Percentiles rank a stretch among this genome's conserved stretches.
These are phyloP conservation scores for Angomonas deanei DNA, from an alignment of 208 protist species.

Conservation along the genomic window DNA sequence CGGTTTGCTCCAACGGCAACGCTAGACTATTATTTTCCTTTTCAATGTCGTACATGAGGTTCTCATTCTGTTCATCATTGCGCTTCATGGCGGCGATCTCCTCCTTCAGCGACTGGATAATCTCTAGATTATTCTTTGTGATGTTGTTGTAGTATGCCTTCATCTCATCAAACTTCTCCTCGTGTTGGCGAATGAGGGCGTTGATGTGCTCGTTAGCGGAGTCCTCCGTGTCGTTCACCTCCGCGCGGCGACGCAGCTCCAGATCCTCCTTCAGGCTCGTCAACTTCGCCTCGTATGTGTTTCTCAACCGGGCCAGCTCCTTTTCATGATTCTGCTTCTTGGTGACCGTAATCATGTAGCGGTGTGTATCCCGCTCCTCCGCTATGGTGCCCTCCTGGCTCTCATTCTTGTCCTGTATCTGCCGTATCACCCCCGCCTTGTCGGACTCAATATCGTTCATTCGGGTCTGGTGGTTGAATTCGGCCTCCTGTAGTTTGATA, in stretches of 20 bases:
- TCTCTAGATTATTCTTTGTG: slow-evolving; percentile 96
- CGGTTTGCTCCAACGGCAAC: slow-evolving; percentile 90
- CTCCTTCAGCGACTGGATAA: slow-evolving; percentile 97
- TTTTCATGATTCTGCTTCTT: slow-evolving; percentile 87
- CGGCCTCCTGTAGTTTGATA: slow-evolving; percentile 71
- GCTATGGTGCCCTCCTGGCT: slow-evolving; percentile 76
- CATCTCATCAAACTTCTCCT: slow-evolving; percentile 94
- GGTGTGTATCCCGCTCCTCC: slow-evolving; percentile 81
- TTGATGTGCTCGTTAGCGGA: slow-evolving; percentile 95
- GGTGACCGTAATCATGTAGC: slow-evolving; percentile 83
- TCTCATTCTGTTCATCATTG: slow-evolving; percentile 94
- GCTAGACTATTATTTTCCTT: slow-evolving; percentile 94
- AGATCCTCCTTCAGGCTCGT: slow-evolving; percentile 82
- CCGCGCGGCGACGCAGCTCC: slow-evolving; percentile 89
- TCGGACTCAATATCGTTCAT: slow-evolving; percentile 73
- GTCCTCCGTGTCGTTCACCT: slow-evolving; percentile 95
- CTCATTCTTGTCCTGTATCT: slow-evolving; percentile 57
- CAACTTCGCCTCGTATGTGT: slow-evolving; percentile 90
- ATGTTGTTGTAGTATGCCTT: slow-evolving; percentile 98
- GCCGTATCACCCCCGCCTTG: slow-evolving; percentile 39
- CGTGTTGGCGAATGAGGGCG: slow-evolving; percentile 93
- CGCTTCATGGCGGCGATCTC: slow-evolving; percentile 94
- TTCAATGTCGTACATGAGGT: slow-evolving; percentile 96
- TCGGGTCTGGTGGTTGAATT: slow-evolving; percentile 68
- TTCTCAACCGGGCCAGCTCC: slow-evolving; percentile 74